A percentile compares a stretch with the other conserved stretches of the same genome.
Conservation (phyloP, 257 asterid species). For the Penstemon newberryi region DNA sequence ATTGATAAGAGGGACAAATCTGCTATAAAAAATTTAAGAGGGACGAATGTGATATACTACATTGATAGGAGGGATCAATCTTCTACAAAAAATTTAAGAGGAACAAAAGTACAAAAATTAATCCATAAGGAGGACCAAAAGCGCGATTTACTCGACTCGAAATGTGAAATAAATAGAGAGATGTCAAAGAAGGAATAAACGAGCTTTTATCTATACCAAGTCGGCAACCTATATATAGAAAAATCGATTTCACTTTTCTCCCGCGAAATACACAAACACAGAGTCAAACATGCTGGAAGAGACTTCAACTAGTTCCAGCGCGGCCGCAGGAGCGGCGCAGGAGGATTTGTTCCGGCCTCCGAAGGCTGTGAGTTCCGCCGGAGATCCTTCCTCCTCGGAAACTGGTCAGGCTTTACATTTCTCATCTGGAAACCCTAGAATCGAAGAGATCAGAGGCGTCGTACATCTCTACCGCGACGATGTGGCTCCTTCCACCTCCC, state of each 20-base stretch:
- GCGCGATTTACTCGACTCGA: no score
- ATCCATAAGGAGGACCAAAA: no score
- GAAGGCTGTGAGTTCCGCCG: constrained; percentile 20
- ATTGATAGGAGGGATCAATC: no score
- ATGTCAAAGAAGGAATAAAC: no score
- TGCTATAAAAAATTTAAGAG: no score
- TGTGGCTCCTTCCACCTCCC: constrained; percentile 38
- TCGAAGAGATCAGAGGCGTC: constrained; percentile 89
- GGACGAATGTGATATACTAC: no score
- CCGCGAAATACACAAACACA: constrained; percentile 23
- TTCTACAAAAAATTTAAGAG: no score
- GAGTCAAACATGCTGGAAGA: constrained; percentile 42
- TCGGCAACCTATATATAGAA: background rate
- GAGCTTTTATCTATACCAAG: background rate
- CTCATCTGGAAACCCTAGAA: constrained; percentile 98
- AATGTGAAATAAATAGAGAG: no score
- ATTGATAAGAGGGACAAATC: no score
- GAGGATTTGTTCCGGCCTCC: constrained; percentile 36
- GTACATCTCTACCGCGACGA: constrained; percentile 73
- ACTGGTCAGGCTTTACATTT: constrained; percentile 56
- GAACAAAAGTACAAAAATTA: no score
- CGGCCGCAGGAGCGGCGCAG: constrained; percentile 43
- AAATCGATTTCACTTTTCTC: constrained; percentile 11
- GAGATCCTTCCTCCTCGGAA: constrained; percentile 31
- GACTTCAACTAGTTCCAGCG: constrained; percentile 59